These are phyloP conservation scores for Amanita fuliginea DNA, from an alignment of 768 basidiomycete species.

Conservation along the genomic window DNA sequence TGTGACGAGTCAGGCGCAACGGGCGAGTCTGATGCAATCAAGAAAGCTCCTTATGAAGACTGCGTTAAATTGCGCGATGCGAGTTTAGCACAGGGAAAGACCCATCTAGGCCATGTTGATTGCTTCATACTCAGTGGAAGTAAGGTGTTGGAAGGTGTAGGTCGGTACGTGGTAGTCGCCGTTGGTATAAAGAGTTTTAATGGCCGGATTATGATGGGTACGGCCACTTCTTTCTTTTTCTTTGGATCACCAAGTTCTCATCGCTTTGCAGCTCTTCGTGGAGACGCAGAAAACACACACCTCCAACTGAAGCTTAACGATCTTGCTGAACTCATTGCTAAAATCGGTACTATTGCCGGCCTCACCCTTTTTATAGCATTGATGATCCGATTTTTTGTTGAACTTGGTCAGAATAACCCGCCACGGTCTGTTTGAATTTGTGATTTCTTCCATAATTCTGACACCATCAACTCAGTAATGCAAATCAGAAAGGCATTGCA, in stretches of 20 bases:
- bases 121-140: slow-evolving; percentile 88
- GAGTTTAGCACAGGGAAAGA: slow-evolving; percentile 15
- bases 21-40: slow-evolving; percentile 93
- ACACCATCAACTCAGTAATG: slow-evolving; percentile 29
- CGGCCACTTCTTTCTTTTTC: slow-evolving; percentile 15
- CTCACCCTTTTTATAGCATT: slow-evolving; percentile 70
- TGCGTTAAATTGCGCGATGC: slow-evolving; percentile 43
- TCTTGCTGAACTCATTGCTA: slow-evolving; percentile 94
- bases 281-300: slow-evolving; percentile 83
- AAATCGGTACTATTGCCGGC: slow-evolving; percentile 76
- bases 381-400: slow-evolving; percentile 93
- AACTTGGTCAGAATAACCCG: slow-evolving; percentile 56
- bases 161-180: slow-evolving; percentile 84
- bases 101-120: slow-evolving; percentile 53
- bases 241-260: slow-evolving; percentile 1
- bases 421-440: slow-evolving; percentile 28
- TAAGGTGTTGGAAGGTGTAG: slow-evolving; percentile 93
- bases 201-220: slow-evolving; percentile 97
- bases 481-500: slow-evolving; percentile 77
- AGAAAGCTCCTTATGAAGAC: slow-evolving; percentile 72
- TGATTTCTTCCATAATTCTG: background rate
- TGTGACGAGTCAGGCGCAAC: slow-evolving; percentile 97
- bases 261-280: slow-evolving; percentile 56
- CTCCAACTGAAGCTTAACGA: slow-evolving; percentile 87
- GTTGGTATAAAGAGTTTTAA: slow-evolving; percentile 93